Evolutionary conservation across 352 stramenopile genomes (phyloP).

Genomic region (Phytophthora pisi): DNA sequence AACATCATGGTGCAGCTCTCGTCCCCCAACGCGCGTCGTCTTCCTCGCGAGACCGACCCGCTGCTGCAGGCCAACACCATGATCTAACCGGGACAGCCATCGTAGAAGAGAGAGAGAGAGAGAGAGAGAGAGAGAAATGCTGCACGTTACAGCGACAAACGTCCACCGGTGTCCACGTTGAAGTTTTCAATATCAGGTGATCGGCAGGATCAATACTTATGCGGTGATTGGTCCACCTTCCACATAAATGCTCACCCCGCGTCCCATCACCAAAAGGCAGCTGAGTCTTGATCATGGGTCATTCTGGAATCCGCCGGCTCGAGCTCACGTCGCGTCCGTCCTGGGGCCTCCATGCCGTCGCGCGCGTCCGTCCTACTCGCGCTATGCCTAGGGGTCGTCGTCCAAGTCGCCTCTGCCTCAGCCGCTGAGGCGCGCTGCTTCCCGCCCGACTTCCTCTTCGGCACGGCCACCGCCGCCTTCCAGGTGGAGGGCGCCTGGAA

Average conservation of each 20-base stretch:
- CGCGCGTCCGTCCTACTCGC: neutral
- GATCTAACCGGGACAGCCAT: constrained; percentile 20
- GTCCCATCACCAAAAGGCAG: neutral
- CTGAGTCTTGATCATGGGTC: neutral
- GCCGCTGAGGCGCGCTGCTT: constrained; percentile 46
- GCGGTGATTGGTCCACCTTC: neutral
- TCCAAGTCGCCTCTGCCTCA: neutral
- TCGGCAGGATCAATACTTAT: constrained; percentile 1
- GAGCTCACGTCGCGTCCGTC: neutral
- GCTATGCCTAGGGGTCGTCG: constrained; percentile 12
- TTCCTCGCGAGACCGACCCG: constrained; percentile 32
- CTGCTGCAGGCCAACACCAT: constrained; percentile 29
- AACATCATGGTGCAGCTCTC: constrained; percentile 36
- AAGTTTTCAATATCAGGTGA: constrained; percentile 6
- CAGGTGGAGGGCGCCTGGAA: constrained; percentile 34
- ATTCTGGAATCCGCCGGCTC: constrained; percentile 14
- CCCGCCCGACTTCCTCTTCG: constrained; percentile 40
- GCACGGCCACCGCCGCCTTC: constrained; percentile 27
- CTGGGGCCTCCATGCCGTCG: constrained; percentile 1
- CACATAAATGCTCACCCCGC: neutral
- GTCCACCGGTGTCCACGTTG: constrained; percentile 1
- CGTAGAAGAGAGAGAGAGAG: neutral
- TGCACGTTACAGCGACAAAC: neutral
- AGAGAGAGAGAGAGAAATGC: neutral
- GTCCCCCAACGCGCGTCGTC: constrained; percentile 14